Evolutionary conservation across 805 yeast genomes (phyloP).

Genomic region (Hanseniaspora mollemarum): DNA sequence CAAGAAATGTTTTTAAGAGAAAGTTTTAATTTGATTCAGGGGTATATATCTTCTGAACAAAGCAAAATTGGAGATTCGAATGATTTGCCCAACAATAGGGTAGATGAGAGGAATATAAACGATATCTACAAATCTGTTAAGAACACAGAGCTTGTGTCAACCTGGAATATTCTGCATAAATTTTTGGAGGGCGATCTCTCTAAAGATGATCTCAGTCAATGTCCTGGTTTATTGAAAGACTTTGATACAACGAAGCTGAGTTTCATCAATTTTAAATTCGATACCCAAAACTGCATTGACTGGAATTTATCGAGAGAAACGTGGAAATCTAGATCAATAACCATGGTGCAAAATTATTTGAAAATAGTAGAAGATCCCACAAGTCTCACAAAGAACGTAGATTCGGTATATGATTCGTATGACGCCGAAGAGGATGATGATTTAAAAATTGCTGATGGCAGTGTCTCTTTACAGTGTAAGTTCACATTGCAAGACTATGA

Average conservation of each 20-base stretch:
- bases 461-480: slow-evolving; percentile 57
- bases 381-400: slow-evolving; percentile 15
- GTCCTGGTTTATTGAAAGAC: background rate
- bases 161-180: background rate
- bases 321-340: background rate
- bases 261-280: background rate
- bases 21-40: slow-evolving; percentile 2
- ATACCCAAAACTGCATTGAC: background rate
- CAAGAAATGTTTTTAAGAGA: slow-evolving; percentile 4
- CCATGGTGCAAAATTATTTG: slow-evolving; percentile 2
- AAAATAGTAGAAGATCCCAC: slow-evolving; percentile 6
- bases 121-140: background rate
- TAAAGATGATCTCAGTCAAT: background rate
- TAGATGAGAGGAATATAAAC: background rate
- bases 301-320: background rate
- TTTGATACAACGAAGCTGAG: slow-evolving; percentile 5
- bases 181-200: background rate
- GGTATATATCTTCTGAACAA: background rate
- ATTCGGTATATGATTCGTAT: slow-evolving; percentile 26
- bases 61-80: background rate
- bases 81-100: background rate
- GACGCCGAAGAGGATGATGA: slow-evolving; percentile 48
- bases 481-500: slow-evolving; percentile 43
- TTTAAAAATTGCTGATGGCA: slow-evolving; percentile 57
- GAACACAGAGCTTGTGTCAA: background rate